These are phyloP conservation scores for Ambispora gerdemannii DNA, from an alignment of 192 early-diverging fungal genomes.

Conservation along the genomic window DNA sequence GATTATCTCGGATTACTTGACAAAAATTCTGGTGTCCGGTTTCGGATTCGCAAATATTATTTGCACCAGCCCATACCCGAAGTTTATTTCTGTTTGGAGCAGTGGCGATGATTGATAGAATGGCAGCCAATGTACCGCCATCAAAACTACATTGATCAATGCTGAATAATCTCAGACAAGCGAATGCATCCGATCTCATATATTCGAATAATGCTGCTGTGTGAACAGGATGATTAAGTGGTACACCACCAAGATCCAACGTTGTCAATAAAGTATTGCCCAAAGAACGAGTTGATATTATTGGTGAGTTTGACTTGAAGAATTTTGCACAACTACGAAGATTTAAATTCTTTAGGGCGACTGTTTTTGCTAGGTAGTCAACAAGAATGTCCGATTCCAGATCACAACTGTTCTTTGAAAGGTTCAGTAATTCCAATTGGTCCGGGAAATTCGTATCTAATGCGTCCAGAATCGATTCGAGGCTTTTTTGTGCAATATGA, in stretches of 20 bases:
- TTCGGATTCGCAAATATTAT: background rate
- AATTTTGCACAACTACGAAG: conserved; percentile 9
- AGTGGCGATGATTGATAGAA: background rate
- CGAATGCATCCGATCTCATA: conserved; percentile 4
- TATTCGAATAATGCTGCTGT: background rate
- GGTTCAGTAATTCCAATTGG: background rate
- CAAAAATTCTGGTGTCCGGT: background rate
- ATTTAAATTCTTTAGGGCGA: conserved; percentile 5
- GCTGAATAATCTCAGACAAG: background rate
- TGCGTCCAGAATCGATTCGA: background rate
- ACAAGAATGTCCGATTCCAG: background rate
- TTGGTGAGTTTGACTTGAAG: background rate
- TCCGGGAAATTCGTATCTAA: background rate
- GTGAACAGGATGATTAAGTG: conserved; percentile 4
- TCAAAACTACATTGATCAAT: conserved; percentile 20
- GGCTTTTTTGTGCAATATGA: background rate
- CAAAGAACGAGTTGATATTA: background rate
- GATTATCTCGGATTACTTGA: background rate
- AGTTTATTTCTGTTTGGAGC: conserved; percentile 9
- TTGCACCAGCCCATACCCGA: conserved; percentile 22
- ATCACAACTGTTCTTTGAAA: conserved; percentile 8
- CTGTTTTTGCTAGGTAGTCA: conserved; percentile 6
- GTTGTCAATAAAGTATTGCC: conserved; percentile 3
- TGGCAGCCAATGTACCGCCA: background rate
- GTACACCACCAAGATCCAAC: conserved; percentile 20